These are phyloP conservation scores for Candida patagonica DNA, from an alignment of 805 yeast species.

Conservation along the genomic window DNA sequence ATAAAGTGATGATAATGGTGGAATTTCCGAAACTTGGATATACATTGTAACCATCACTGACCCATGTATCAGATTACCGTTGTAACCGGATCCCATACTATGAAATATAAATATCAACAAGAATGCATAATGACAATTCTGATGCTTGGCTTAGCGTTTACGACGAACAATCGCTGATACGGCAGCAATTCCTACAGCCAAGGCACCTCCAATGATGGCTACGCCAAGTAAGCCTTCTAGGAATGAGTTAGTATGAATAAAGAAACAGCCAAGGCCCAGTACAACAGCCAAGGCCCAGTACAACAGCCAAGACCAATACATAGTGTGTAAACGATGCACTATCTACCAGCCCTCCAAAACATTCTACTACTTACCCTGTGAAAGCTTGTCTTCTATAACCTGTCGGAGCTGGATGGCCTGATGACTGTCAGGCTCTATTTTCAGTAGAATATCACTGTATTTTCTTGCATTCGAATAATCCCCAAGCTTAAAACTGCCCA, in stretches of 20 bases:
- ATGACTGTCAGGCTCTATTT: slow-evolving; percentile 73
- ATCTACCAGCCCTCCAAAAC: too few relatives aligned
- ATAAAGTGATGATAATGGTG: too few relatives aligned
- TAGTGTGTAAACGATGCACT: too few relatives aligned
- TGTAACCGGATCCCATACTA: too few relatives aligned
- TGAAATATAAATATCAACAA: too few relatives aligned
- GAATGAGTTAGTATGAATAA: neutral
- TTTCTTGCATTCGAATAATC: slow-evolving; percentile 80
- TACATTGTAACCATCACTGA: too few relatives aligned
- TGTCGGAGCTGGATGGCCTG: slow-evolving; percentile 67
- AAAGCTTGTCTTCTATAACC: slow-evolving; percentile 74
- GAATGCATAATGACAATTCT: too few relatives aligned
- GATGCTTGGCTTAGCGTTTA: slow-evolving; percentile 11
- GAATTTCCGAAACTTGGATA: too few relatives aligned
- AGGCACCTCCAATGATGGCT: slow-evolving; percentile 75
- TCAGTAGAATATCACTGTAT: slow-evolving; percentile 68
- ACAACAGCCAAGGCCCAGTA: neutral
- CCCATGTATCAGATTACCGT: too few relatives aligned
- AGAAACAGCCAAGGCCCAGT: neutral
- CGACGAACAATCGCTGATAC: slow-evolving; percentile 28
- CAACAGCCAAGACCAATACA: neutral
- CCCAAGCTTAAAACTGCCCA: slow-evolving; percentile 83
- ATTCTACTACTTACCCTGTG: slow-evolving; percentile 40
- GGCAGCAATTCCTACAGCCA: slow-evolving; percentile 74
- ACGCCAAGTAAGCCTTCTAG: slow-evolving; percentile 79